Evolutionary conservation across 169 alveolate genomes (phyloP).

Genomic region (Cyclospora cayetanensis): DNA sequence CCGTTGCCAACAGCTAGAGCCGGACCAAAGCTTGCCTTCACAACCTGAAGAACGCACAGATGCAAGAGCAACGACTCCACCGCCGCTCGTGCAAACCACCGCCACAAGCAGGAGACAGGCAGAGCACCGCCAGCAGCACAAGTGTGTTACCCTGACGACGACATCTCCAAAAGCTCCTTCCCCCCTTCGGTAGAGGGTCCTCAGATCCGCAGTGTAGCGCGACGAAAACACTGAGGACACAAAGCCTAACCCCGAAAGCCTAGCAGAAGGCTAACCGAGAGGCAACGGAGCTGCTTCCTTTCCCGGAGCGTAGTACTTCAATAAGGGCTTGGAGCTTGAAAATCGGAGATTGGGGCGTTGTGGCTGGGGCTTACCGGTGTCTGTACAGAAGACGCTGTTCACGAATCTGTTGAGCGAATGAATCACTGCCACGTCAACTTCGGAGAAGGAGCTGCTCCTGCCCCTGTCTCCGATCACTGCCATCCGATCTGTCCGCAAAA

Average conservation of each 20-base stretch:
- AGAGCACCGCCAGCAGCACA: background rate
- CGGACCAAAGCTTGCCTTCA: slow-evolving; percentile 2
- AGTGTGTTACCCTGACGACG: slow-evolving; percentile 5
- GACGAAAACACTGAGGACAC: slow-evolving; percentile 15
- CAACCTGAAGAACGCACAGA: background rate
- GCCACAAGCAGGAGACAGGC: background rate
- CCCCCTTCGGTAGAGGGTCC: slow-evolving; percentile 32
- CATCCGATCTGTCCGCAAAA: slow-evolving; percentile 2
- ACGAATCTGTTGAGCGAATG: slow-evolving; percentile 10
- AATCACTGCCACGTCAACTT: background rate
- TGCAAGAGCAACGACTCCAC: background rate
- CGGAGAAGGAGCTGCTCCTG: background rate
- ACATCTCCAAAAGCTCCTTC: slow-evolving; percentile 37
- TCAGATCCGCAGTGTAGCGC: slow-evolving; percentile 39
- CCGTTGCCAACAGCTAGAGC: background rate
- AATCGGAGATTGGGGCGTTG: background rate
- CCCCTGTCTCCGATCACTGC: background rate
- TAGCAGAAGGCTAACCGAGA: background rate
- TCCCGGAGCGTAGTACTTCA: background rate
- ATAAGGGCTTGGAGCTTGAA: background rate
- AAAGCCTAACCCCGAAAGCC: slow-evolving; percentile 4
- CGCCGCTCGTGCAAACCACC: background rate
- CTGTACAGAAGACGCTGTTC: slow-evolving; percentile 18
- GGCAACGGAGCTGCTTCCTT: background rate
- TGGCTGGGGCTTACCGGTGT: slow-evolving; percentile 31